These are phyloP conservation scores for Phytophthora ramorum DNA, from an alignment of 352 stramenopile species.

Conservation along the genomic window DNA sequence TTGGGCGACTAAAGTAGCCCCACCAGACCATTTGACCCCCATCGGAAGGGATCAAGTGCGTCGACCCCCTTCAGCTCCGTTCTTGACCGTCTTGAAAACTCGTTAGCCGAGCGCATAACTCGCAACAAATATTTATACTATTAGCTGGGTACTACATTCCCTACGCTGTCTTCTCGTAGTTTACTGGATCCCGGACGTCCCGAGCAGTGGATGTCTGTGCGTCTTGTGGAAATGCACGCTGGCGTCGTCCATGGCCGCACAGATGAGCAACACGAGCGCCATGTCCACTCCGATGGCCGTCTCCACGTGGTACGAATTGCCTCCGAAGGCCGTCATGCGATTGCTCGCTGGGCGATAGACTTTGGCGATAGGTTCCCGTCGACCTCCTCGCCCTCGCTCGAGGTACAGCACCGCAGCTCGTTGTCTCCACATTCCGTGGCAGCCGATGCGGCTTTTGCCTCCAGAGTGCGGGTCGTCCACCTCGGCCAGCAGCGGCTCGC, in stretches of 20 bases:
- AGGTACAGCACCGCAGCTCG: conserved; percentile 44
- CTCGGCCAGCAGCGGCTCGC: conserved; percentile 42
- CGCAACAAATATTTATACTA: conserved; percentile 28
- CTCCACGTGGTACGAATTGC: conserved; percentile 43
- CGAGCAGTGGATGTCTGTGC: conserved; percentile 16
- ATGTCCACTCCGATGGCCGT: conserved; percentile 45
- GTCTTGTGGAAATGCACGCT: conserved; percentile 36
- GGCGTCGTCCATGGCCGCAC: conserved; percentile 47
- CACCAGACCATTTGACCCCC: conserved; percentile 9
- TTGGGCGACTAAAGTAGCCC: conserved; percentile 28
- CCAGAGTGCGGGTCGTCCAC: conserved; percentile 43
- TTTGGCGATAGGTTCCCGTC: conserved; percentile 44
- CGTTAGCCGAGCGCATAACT: no score
- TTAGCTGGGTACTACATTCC: background rate
- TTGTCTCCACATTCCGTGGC: conserved; percentile 43
- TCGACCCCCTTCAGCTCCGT: background rate
- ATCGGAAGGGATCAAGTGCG: conserved; percentile 21
- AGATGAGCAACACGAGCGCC: conserved; percentile 41
- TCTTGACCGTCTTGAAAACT: conserved; percentile 8
- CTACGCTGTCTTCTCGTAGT: background rate
- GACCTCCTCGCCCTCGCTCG: conserved; percentile 29
- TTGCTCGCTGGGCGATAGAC: conserved; percentile 38
- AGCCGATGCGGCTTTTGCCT: conserved; percentile 38
- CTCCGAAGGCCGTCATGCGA: conserved; percentile 25
- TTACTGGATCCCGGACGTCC: background rate